Evolutionary conservation across 306 rosid species (phyloP), one percentile per base, ranked within the genome.

Genomic region (Cucumis cinereus): DNA sequence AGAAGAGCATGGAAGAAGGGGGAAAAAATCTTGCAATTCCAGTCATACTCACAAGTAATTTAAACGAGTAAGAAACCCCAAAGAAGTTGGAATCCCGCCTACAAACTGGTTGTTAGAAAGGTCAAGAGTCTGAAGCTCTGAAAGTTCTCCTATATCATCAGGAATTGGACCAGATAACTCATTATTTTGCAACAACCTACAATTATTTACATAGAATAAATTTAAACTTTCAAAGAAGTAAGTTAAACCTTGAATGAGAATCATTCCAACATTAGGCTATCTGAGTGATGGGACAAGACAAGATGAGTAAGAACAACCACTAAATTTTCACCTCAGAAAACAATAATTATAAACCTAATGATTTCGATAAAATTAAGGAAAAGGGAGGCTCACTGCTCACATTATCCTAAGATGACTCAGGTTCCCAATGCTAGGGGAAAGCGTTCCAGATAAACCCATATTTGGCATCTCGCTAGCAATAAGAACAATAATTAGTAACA

Each of bases 31-130:
- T 78, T 77, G 35, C 71, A 73, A 73, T 56, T 59, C 69, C 83
- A 80, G 74, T 66, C 84, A 80, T 74, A 92, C 98, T 94, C 92
- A 94, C 99, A 90, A 81, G 96, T 94, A 94, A 86, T 88, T 89
- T 84, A 92, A 91, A 73, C 49, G 89, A 82, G 88, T 80, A 85
- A 94, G 83, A 79, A 43, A 70, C 26, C 98, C 98, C 90, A 94
- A 80, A 67, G 96, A 89, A 67, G 85, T 79, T 13, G 97, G 99
- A 81, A 94, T 89, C 81, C 79, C 83, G 62, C 98, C 97, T 24
- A 17, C 84, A 77, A 94, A 87, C 88, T 88, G 88, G 84, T 94
- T 94, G 45, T 85, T 85, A 1, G 99, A 89, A 81, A 94, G 89
- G 80, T 94, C 99, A 72, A 94, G 95, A 64, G 96, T 92, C 50